Evolutionary conservation across 257 asterid genomes (phyloP).

Genomic region (Avicennia marina): DNA sequence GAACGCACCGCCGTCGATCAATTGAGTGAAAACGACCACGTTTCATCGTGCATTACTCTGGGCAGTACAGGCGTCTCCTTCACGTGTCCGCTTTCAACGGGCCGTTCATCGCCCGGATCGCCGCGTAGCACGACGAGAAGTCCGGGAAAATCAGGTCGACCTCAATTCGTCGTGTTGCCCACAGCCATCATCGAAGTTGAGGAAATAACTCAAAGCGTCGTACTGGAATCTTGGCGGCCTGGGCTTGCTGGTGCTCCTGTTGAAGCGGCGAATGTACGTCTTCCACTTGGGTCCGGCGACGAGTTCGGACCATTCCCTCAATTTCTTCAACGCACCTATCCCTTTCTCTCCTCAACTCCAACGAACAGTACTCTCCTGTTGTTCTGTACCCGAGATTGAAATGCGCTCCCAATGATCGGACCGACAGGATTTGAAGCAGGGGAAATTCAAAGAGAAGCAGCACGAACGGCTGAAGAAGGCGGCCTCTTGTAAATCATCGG

Average conservation of each 20-base stretch:
- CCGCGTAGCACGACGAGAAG: conserved; percentile 53
- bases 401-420: conserved; percentile 57
- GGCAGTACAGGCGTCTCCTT: too few relatives aligned
- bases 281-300: conserved; percentile 83
- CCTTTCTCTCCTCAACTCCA: conserved; percentile 39
- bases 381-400: conserved; percentile 31
- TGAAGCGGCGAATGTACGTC: conserved; percentile 68
- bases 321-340: conserved; percentile 37
- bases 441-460: conserved; percentile 42
- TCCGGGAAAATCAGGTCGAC: conserved; percentile 36
- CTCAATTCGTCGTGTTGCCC: conserved; percentile 32
- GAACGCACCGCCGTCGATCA: too few relatives aligned
- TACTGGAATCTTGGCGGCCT: conserved; percentile 44
- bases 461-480: conserved; percentile 36
- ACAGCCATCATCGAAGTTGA: conserved; percentile 66
- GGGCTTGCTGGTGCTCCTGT: conserved; percentile 24
- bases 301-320: conserved; percentile 70
- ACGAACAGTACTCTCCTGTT: conserved; percentile 3
- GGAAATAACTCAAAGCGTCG: conserved; percentile 64
- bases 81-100: conserved; percentile 24
- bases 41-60: too few relatives aligned
- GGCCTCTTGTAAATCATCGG: conserved; percentile 33
- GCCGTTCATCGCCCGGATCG: conserved; percentile 30
- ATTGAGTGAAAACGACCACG: too few relatives aligned
- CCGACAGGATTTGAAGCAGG: conserved; percentile 30